Conservation (phyloP, 768 basidiomycete species). For the Filobasidium floriforme region DNA sequence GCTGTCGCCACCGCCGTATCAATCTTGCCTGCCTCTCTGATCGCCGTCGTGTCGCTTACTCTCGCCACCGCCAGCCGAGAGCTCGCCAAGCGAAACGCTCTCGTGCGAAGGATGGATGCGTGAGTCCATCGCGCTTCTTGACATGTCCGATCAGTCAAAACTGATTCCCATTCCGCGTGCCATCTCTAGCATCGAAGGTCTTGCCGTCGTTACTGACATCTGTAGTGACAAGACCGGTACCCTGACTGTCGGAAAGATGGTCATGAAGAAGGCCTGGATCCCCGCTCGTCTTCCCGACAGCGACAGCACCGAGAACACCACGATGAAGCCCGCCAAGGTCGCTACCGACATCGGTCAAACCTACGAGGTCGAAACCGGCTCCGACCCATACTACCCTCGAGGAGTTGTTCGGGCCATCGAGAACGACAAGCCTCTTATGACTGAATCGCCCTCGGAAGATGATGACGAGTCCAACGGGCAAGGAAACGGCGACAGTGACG, state of each 20-base stretch:
- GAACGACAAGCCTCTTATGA: slow-evolving; percentile 19
- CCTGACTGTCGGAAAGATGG: slow-evolving; percentile 46
- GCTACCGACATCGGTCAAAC: slow-evolving; percentile 16
- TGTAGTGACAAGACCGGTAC: slow-evolving; percentile 67
- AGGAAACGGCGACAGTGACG: neutral
- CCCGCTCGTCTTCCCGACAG: slow-evolving; percentile 17
- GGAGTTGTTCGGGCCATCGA: slow-evolving; percentile 20
- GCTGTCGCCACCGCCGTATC: slow-evolving; percentile 47
- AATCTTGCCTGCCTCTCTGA: slow-evolving; percentile 48
- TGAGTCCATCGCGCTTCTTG: slow-evolving; percentile 17
- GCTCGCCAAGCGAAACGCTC: slow-evolving; percentile 54
- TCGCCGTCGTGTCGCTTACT: slow-evolving; percentile 55
- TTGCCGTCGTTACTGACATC: slow-evolving; percentile 53
- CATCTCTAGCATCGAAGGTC: slow-evolving; percentile 49
- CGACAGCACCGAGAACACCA: slow-evolving; percentile 11
- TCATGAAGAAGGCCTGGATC: slow-evolving; percentile 21
- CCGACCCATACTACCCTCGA: slow-evolving; percentile 26
- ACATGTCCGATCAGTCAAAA: neutral
- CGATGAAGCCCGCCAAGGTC: slow-evolving; percentile 5
- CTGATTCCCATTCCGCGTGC: too few relatives aligned
- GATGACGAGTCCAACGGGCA: slow-evolving; percentile 20
- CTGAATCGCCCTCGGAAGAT: slow-evolving; percentile 17
- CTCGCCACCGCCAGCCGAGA: slow-evolving; percentile 55
- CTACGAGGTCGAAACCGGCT: slow-evolving; percentile 39
- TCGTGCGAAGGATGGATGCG: slow-evolving; percentile 59